phyloP scores from a whole-genome alignment of 768 basidiomycete genomes.

The Auricularia auricula-judae region DNA sequence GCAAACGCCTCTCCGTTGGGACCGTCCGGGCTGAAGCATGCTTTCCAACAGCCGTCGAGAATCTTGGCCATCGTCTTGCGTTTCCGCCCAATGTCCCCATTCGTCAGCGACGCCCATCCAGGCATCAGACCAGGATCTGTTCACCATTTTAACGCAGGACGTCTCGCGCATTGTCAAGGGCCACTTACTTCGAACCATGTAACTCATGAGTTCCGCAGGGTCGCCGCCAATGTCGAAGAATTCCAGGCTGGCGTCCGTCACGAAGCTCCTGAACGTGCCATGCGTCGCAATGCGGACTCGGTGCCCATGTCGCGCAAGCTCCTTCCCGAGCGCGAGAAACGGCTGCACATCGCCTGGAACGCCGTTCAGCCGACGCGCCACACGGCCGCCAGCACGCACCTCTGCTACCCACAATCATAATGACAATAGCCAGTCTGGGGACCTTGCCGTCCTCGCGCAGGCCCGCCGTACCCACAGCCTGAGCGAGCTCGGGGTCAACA shows the following conservation, averaged over 20 bases:
- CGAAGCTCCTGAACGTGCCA: constrained; percentile 45
- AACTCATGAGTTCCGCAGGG: constrained; percentile 56
- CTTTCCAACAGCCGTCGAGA: constrained; percentile 50
- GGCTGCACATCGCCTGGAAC: constrained; percentile 53
- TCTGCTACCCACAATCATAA: constrained; percentile 58
- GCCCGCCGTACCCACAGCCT: background rate
- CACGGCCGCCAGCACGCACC: constrained; percentile 24
- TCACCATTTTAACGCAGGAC: too few relatives aligned
- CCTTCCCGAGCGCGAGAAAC: constrained; percentile 45
- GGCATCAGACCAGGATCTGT: constrained; percentile 56
- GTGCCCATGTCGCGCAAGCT: constrained; percentile 39
- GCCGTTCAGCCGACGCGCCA: background rate
- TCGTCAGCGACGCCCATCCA: constrained; percentile 44
- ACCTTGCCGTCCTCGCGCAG: constrained; percentile 12
- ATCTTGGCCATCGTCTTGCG: constrained; percentile 34
- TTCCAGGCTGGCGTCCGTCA: constrained; percentile 39
- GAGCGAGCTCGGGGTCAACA: constrained; percentile 19
- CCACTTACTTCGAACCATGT: constrained; percentile 56
- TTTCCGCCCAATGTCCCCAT: constrained; percentile 51
- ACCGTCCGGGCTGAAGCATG: constrained; percentile 38
- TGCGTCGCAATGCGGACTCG: constrained; percentile 53
- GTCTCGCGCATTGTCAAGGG: background rate
- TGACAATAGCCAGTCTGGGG: constrained; percentile 43
- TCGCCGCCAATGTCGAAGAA: constrained; percentile 53
- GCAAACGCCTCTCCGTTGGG: constrained; percentile 35